Evolutionary conservation across 2,329 filamentous ascomycete species (phyloP).

Genomic region (Pseudogymnoascus sp.): DNA sequence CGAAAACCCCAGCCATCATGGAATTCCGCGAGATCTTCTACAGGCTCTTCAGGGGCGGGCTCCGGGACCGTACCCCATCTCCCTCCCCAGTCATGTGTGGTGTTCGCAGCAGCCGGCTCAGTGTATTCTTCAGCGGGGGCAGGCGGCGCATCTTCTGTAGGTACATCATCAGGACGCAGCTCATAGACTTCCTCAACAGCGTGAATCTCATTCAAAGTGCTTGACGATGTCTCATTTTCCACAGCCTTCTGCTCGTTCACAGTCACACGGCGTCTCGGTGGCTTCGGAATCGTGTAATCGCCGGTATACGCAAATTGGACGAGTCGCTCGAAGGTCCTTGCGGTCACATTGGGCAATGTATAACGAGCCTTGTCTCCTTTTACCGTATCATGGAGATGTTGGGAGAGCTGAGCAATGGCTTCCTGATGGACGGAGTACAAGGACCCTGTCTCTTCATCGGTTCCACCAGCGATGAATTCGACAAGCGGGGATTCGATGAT

Average conservation of each 20-base stretch:
- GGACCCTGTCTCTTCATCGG: no score
- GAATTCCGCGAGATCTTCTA: neutral
- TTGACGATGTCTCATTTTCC: neutral
- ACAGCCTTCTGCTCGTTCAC: neutral
- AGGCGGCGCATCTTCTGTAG: neutral
- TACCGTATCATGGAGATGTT: neutral
- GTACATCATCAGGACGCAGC: neutral
- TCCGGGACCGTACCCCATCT: neutral
- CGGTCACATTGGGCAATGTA: constrained; percentile 15
- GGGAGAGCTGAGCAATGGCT: constrained; percentile 17
- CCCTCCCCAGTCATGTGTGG: neutral
- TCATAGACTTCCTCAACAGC: neutral
- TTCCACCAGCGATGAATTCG: constrained; percentile 8
- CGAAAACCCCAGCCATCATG: no score
- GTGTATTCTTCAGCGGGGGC: neutral
- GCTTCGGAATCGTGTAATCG: constrained; percentile 17
- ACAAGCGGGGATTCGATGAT: constrained; percentile 17
- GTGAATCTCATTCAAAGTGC: neutral
- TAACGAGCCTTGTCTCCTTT: neutral
- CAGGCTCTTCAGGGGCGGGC: neutral
- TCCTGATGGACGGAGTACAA: constrained; percentile 13
- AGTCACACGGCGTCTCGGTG: constrained; percentile 4
- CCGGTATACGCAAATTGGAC: constrained; percentile 20
- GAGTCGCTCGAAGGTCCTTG: constrained; percentile 18
- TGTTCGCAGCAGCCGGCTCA: neutral